Conservation (phyloP, 768 basidiomycete species). For the Cyathus striatus region DNA sequence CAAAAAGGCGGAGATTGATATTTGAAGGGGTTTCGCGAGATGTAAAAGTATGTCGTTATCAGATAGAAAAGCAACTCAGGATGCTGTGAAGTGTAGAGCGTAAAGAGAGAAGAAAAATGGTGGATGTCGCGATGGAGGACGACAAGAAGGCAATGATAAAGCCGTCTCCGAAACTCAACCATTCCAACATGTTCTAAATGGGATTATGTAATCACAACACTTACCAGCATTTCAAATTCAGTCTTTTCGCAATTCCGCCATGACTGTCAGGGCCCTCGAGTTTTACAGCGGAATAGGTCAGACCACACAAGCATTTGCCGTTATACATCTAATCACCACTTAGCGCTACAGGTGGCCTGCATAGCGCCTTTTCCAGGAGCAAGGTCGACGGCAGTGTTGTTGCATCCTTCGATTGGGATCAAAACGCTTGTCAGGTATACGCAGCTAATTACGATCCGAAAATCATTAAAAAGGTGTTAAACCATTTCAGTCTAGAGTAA, state of each 20-base stretch:
- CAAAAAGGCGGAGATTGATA: background rate
- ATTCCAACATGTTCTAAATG: background rate
- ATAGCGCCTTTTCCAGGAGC: constrained; percentile 58
- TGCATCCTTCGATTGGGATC: constrained; percentile 84
- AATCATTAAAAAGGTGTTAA: constrained; percentile 45
- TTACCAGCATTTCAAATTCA: too few relatives aligned
- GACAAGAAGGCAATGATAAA: too few relatives aligned
- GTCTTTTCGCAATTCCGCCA: too few relatives aligned
- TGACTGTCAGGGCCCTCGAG: constrained; percentile 41
- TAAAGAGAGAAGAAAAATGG: background rate
- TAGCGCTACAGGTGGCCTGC: constrained; percentile 64
- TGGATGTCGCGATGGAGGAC: background rate
- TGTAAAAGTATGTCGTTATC: too few relatives aligned
- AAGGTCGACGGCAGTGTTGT: constrained; percentile 40
- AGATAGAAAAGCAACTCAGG: too few relatives aligned
- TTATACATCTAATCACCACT: too few relatives aligned
- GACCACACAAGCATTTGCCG: too few relatives aligned
- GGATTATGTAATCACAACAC: background rate
- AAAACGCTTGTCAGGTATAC: constrained; percentile 67
- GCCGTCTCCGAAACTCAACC: background rate
- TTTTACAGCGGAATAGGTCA: constrained; percentile 81
- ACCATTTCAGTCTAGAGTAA: background rate
- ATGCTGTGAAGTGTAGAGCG: background rate
- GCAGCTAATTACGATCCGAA: constrained; percentile 47
- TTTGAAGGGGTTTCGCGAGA: too few relatives aligned